Percentiles rank a stretch among this genome's conserved stretches.
phyloP scores from a whole-genome alignment of 192 early-diverging fungal species.

The Gamsiella multidivaricata region DNA sequence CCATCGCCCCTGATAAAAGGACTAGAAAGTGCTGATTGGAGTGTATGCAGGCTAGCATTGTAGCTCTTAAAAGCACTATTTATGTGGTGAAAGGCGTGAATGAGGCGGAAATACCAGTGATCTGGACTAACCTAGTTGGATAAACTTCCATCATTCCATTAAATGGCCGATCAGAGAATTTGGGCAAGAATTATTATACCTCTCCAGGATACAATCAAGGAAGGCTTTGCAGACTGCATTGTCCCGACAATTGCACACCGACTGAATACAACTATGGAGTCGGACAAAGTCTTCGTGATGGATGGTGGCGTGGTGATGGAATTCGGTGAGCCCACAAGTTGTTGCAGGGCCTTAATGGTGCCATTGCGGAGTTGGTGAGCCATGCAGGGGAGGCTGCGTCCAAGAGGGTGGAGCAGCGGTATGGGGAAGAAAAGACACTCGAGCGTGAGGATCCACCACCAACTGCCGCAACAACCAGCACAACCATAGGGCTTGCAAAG shows the following conservation, averaged over 20 bases:
- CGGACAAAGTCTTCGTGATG: slow-evolving; percentile 82
- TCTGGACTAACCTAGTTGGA: too few relatives aligned
- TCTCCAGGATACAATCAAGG: slow-evolving; percentile 75
- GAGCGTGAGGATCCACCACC: not conserved
- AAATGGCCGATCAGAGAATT: too few relatives aligned
- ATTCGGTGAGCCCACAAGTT: slow-evolving; percentile 74
- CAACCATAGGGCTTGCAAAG: not conserved
- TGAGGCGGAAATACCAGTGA: too few relatives aligned
- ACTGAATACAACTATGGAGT: slow-evolving; percentile 74
- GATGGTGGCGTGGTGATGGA: slow-evolving; percentile 77
- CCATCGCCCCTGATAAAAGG: too few relatives aligned
- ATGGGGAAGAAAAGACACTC: slow-evolving; percentile 7
- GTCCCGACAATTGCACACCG: slow-evolving; percentile 79
- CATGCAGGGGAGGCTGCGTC: slow-evolving; percentile 52
- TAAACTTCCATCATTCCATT: too few relatives aligned
- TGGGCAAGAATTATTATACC: too few relatives aligned
- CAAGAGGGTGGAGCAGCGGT: slow-evolving; percentile 52
- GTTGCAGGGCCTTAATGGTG: slow-evolving; percentile 37
- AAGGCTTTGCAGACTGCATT: slow-evolving; percentile 68
- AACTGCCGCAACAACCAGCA: not conserved
- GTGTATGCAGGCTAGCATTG: too few relatives aligned
- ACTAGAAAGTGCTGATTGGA: too few relatives aligned
- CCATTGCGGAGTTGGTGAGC: slow-evolving; percentile 27
- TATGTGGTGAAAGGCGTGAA: too few relatives aligned
- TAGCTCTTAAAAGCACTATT: too few relatives aligned